Evolutionary conservation across 768 basidiomycete species (phyloP).

Genomic region (Podaxis rugospora): DNA sequence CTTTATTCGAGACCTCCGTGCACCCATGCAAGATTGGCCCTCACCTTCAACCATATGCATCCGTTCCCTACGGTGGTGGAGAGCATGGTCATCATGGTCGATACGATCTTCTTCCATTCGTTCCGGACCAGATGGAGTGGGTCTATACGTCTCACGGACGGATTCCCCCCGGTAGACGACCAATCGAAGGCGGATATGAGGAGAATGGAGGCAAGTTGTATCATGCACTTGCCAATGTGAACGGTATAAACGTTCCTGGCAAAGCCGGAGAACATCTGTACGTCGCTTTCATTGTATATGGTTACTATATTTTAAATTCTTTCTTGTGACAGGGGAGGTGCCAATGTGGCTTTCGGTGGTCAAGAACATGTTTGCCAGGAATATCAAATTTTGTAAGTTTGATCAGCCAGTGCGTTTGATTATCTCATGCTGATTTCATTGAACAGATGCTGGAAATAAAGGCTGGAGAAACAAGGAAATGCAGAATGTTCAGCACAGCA

Average conservation of each 20-base stretch:
- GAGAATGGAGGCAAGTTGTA: slow-evolving; percentile 62
- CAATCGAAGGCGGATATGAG: slow-evolving; percentile 75
- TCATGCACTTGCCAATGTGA: slow-evolving; percentile 54
- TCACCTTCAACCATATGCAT: slow-evolving; percentile 42
- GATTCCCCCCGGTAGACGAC: slow-evolving; percentile 51
- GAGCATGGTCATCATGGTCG: slow-evolving; percentile 62
- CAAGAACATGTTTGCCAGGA: slow-evolving; percentile 33
- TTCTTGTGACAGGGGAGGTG: slow-evolving; percentile 28
- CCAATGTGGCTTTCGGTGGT: slow-evolving; percentile 44
- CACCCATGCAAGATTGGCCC: slow-evolving; percentile 83
- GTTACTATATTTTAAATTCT: not conserved
- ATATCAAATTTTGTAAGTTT: slow-evolving; percentile 46
- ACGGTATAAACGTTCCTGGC: slow-evolving; percentile 60
- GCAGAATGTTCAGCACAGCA: not conserved
- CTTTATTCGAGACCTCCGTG: slow-evolving; percentile 59
- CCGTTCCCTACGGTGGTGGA: slow-evolving; percentile 59
- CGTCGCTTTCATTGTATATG: slow-evolving; percentile 18
- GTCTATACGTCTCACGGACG: slow-evolving; percentile 57
- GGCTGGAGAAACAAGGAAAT: not conserved
- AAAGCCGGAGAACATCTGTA: slow-evolving; percentile 73
- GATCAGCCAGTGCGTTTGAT: not conserved
- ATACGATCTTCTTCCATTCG: slow-evolving; percentile 73
- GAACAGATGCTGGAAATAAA: slow-evolving; percentile 34
- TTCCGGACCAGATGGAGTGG: slow-evolving; percentile 67
- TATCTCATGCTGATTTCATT: not conserved